Base-by-base conservation (phyloP, 176 grass and related monocot species). In the Elymus sibiricus region DNA sequence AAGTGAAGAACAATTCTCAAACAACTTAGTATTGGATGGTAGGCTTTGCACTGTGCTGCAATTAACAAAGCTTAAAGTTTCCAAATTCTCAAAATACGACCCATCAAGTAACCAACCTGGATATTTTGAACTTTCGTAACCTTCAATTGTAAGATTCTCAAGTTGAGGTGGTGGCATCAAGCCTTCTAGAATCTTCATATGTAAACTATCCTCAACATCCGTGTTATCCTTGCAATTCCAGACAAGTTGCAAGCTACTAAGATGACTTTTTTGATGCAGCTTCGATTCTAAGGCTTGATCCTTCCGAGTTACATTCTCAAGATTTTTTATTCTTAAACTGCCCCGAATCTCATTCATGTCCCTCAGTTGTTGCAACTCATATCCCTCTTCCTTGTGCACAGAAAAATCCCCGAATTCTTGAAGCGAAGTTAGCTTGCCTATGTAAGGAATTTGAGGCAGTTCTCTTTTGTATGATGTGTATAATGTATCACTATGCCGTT, bases 141-240 rank as follows among this genome's bases (percentile, higher is more conserved):
- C 79, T 0, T 6, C 0, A 0, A 82, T 11, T 55, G 0, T 5
- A 2, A 87, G 42, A 0, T 0, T 0, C 1, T 0, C 0, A 2
- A 79, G 17, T 17, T 87, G 32, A 68, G 60, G 1, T 0, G 79
- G 86, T 12, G 86, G 86, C 24, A 1, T 42, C 25, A 87, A 2
- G 0, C 34, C 70, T 76, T 87, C 60, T 11, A 82, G 24, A 56
- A 76, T 65, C 7, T 66, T 78, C 40, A 64, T 8, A 25, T 86
- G 38, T 22, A 2, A 26, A 55, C 11, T 13, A 17, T 9, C 39
- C 0, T 73, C 53, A 5, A 12, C 15, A 19, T 19, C 17, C 0
- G 12, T 26, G 6, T 0, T 25, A 77, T 21, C 1, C 7, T 32
- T 3, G 0, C 0, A 3, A 59, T 5, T 83, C 86, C 86, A 88